phyloP scores from a whole-genome alignment of 108 stramenopile species.

The Stephanodiscus minutulus region DNA sequence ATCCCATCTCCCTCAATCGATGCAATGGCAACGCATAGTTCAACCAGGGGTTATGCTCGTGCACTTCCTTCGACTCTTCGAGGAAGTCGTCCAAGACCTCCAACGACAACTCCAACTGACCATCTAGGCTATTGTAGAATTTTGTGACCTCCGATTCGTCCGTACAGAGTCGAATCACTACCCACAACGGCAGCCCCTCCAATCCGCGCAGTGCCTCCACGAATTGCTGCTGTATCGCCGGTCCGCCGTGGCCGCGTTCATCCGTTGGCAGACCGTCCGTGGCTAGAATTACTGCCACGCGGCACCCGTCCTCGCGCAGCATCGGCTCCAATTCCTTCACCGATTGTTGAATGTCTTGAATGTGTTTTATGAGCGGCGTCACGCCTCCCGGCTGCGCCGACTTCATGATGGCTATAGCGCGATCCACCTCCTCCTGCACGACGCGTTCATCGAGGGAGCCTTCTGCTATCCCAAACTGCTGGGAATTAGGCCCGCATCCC shows the following conservation, averaged over 20 bases:
- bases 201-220: constrained; percentile 59
- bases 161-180: constrained; percentile 89
- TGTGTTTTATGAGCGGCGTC: constrained; percentile 76
- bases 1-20: constrained; percentile 87
- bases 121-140: constrained; percentile 87
- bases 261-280: constrained; percentile 89
- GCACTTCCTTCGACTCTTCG: constrained; percentile 84
- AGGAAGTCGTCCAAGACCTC: constrained; percentile 89
- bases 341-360: constrained; percentile 66
- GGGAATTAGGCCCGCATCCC: constrained; percentile 44
- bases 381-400: constrained; percentile 66
- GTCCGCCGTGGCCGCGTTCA: constrained; percentile 40
- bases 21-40: constrained; percentile 88
- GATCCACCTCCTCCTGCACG: constrained; percentile 51
- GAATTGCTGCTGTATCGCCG: constrained; percentile 35
- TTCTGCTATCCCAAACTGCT: constrained; percentile 54
- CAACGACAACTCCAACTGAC: constrained; percentile 73
- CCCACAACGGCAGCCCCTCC: constrained; percentile 82
- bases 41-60: constrained; percentile 85
- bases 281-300: constrained; percentile 80
- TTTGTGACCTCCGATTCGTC: constrained; percentile 80
- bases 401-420: constrained; percentile 59
- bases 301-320: constrained; percentile 61
- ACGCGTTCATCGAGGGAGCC: constrained; percentile 28
- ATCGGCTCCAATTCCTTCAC: constrained; percentile 54